Evolutionary conservation across 306 rosid genomes (phyloP).

Genomic region (Lathyrus aphaca): DNA sequence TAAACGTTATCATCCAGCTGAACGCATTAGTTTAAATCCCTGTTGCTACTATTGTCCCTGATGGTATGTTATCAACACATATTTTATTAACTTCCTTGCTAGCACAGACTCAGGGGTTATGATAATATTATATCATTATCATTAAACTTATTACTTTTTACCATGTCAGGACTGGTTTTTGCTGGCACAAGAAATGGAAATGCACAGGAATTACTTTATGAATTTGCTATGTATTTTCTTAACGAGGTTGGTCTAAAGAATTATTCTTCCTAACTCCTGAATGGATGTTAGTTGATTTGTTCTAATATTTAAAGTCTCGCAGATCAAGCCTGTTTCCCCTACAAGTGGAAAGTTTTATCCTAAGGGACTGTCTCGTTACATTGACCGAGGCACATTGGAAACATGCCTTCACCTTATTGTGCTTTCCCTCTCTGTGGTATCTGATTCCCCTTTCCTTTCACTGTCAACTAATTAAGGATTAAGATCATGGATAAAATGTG

Average conservation of each 20-base stretch:
- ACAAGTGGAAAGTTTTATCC: constrained; percentile 66
- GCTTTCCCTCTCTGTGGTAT: constrained; percentile 94
- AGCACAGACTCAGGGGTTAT: constrained; percentile 29
- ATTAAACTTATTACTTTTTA: constrained; percentile 34
- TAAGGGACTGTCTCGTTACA: constrained; percentile 81
- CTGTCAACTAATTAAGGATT: constrained; percentile 24
- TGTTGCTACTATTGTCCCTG: constrained; percentile 4
- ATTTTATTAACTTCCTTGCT: constrained; percentile 28
- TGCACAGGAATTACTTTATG: constrained; percentile 83
- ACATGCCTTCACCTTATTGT: constrained; percentile 87
- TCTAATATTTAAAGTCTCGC: constrained; percentile 36
- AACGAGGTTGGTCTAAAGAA: constrained; percentile 68
- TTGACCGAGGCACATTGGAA: constrained; percentile 92
- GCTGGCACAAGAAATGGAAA: constrained; percentile 90
- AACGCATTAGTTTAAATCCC: constrained; percentile 24
- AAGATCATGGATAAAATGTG: constrained; percentile 21
- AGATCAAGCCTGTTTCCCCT: constrained; percentile 84
- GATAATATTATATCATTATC: constrained; percentile 30
- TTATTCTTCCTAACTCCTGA: constrained; percentile 30
- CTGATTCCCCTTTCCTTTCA: constrained; percentile 30
- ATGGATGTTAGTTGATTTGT: constrained; percentile 32
- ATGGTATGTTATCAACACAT: constrained; percentile 1
- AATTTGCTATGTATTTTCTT: constrained; percentile 78
- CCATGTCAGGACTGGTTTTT: constrained; percentile 75
- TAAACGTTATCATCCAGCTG: constrained; percentile 19